Evolutionary conservation across 805 yeast genomes (phyloP), one percentile per base, ranked within the genome.

Genomic region (Wickerhamomyces bovis): DNA sequence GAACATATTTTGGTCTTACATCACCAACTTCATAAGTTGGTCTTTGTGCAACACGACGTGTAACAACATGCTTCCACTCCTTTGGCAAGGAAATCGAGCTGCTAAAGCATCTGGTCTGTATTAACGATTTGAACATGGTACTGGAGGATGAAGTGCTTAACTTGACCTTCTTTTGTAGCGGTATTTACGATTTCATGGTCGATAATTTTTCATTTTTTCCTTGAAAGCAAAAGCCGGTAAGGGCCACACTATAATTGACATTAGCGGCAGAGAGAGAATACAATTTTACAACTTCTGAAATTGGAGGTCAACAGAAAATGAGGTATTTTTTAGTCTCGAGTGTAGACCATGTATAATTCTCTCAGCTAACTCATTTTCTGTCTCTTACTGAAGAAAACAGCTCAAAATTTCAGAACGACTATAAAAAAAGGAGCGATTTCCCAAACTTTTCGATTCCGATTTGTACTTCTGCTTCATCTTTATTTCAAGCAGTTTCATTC

Each of bases 11-110:
- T 39, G 83, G 81, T 56, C 66, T 73, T 6, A 67, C 61, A 53
- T 80, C 86, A 35, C 88, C 88, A 35, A 72, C 74, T 44, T 73
- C 52, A 44, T 72, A 70, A n/a, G 62, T 67, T 11, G 74, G 74
- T 49, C 63, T 63, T 40, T 64, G 56, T 21, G 76, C 75, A 22
- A 73, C 58, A 49, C 70, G 70, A 60, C 83, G 73, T 26, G 66
- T 63, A 35, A 75, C 80, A 39, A 79, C 74, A 40, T 66, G 60
- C 55, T 68, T 68, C 73, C 73, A 71, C 50, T 62, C 62, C 50
- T 66, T 69, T 11, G 51, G 31, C 11, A 36, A 10, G 4, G 16
- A 3, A 3, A 8, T 11, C 19, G 39, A n/a, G 19, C 23, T 19
- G 39, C 23, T 19, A 10, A 36, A 36, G n/a, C 39, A 13, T 36